Percentiles rank a stretch among this genome's conserved stretches.
Evolutionary conservation across 2,329 filamentous ascomycete species (phyloP).

Genomic region (Furcasterigmium furcatum): DNA sequence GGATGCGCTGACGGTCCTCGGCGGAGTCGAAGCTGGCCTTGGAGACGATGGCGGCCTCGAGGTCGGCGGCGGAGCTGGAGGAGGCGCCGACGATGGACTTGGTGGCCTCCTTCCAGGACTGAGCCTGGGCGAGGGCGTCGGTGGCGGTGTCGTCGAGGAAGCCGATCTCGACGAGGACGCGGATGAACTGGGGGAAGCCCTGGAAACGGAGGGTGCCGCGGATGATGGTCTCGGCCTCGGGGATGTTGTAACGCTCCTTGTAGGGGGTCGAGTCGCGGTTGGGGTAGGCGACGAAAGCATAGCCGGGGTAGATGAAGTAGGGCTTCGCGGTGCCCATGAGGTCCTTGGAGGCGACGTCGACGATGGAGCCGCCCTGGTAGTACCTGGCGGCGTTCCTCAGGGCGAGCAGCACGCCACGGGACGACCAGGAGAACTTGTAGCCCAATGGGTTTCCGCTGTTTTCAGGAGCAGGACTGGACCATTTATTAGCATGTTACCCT

Average conservation of each 20-base stretch:
- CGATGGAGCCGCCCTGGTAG: constrained; percentile 75
- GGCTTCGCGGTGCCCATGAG: constrained; percentile 87
- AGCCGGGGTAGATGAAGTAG: constrained; percentile 87
- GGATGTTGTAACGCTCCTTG: constrained; percentile 74
- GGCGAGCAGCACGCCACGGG: constrained; percentile 82
- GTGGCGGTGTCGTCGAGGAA: constrained; percentile 74
- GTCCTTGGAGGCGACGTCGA: constrained; percentile 59
- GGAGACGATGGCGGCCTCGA: constrained; percentile 68
- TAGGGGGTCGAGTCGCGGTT: constrained; percentile 90
- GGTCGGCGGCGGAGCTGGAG: constrained; percentile 64
- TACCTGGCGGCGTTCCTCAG: constrained; percentile 82
- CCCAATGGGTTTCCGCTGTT: constrained; percentile 84
- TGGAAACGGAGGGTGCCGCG: constrained; percentile 72
- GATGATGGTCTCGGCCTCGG: constrained; percentile 84
- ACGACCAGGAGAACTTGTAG: constrained; percentile 85
- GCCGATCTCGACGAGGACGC: constrained; percentile 81
- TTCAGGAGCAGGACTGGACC: constrained; percentile 66
- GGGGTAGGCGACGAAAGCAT: constrained; percentile 85
- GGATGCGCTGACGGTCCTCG: constrained; percentile 67
- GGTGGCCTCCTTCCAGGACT: constrained; percentile 83
- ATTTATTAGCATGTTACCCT: not conserved
- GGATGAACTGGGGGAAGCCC: constrained; percentile 89
- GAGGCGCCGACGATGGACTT: constrained; percentile 69
- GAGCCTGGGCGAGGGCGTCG: constrained; percentile 61
- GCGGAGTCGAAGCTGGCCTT: constrained; percentile 70